Evolutionary conservation across 768 basidiomycete species (phyloP), one percentile per base, ranked within the genome.

Genomic region (Panaeolus papilionaceus): DNA sequence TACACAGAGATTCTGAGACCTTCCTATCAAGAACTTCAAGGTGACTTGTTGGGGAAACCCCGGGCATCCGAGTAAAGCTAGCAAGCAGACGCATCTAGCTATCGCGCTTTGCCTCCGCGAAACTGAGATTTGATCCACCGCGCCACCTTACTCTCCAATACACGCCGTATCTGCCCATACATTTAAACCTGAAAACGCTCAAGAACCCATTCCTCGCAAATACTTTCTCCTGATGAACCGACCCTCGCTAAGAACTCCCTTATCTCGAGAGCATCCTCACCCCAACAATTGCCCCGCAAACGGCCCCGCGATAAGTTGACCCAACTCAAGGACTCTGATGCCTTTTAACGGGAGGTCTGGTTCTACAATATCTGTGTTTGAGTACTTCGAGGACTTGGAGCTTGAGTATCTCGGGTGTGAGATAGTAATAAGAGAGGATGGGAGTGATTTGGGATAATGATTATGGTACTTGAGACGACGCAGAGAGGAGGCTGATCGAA

Each of bases 261-360:
- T 58, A 58, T 58, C 54, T 58, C 54, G 23, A 23, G 23, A 23
- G 23, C 23, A 23, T 23, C 23, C 82, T 64, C 77, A 90, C 90
- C 89, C 89, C 4, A 92, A 85, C 8, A 92, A 79, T 64, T 92
- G 91, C 0, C 90, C 90, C 26, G 88, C 89, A 75, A 92, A 91
- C 1, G 90, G 90, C 10, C 90, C 90, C 0, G 90, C 89, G 67
- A 92, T 89, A 20, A 91, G 79, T 68, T 92, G 90, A 0, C 90
- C 90, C 45, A 92, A 79, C 71, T 92, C 91, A 7, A 91, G 78
- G 7, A 92, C 86, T 9, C 88, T 87, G 40, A 91, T 77, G 7
- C 89, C 89, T 6, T 86, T 79, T 10, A 91, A 80, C 0, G 90
- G 90, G n/a, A 86, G 83, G 16, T 84, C 77, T 18, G 3, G 45